Conservation (phyloP, 2,329 filamentous ascomycete species). For the Elsinoe australis region DNA sequence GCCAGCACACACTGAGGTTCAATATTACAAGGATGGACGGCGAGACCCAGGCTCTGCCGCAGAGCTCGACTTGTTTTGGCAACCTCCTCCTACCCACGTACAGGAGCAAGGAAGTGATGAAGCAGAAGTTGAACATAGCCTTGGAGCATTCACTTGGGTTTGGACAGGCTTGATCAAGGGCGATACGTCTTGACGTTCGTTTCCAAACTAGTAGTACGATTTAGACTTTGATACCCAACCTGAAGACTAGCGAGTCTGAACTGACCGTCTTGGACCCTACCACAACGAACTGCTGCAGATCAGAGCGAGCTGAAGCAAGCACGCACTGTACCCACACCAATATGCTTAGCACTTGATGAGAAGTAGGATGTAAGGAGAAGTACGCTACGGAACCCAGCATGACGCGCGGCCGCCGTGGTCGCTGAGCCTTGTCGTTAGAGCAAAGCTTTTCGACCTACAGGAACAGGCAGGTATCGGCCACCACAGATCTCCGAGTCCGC, state of each 20-base stretch:
- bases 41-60: conserved; percentile 60
- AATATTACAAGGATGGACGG: conserved; percentile 70
- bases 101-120: conserved; percentile 58
- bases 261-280: too few relatives aligned
- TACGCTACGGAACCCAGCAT: neutral
- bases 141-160: conserved; percentile 56
- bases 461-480: conserved; percentile 13
- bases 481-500: neutral
- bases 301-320: neutral
- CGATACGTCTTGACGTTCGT: neutral
- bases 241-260: too few relatives aligned
- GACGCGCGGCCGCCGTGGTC: conserved; percentile 6
- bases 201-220: neutral
- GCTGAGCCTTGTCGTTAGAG: neutral
- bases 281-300: too few relatives aligned
- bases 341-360: conserved; percentile 12
- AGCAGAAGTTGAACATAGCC: conserved; percentile 71
- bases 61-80: conserved; percentile 88
- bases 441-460: conserved; percentile 10
- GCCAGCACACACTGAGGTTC: conserved; percentile 74
- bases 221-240: neutral
- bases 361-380: too few relatives aligned
- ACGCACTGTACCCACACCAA: neutral
- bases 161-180: conserved; percentile 19
- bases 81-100: conserved; percentile 83